These are phyloP conservation scores for Sisymbrium irio DNA, from an alignment of 345 rosid species.

Conservation along the genomic window DNA sequence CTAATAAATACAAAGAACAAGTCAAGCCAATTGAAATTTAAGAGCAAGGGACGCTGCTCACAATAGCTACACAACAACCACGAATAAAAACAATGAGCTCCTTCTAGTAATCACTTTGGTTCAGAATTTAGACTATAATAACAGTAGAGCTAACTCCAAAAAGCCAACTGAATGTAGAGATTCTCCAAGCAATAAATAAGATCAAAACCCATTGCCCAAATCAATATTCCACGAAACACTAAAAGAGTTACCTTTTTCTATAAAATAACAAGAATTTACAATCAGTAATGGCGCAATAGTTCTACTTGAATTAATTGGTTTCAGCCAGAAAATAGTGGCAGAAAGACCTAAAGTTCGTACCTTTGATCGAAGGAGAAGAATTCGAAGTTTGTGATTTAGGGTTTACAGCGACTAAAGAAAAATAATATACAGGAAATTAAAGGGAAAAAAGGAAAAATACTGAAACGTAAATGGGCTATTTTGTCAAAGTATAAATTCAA, in stretches of 20 bases:
- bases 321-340: background rate
- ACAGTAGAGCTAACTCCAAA: background rate
- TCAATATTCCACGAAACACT: background rate
- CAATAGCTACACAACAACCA: background rate
- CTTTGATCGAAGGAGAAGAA: slow-evolving; percentile 22
- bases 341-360: background rate
- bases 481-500: background rate
- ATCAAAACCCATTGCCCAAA: background rate
- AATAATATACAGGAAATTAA: background rate
- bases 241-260: background rate
- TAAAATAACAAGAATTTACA: background rate
- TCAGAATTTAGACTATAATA: background rate
- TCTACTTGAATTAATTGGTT: background rate
- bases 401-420: background rate
- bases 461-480: background rate
- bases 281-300: background rate
- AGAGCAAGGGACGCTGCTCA: background rate
- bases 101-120: background rate
- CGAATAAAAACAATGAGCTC: background rate
- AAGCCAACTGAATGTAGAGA: background rate
- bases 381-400: slow-evolving; percentile 24
- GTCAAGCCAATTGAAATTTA: background rate
- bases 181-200: background rate
- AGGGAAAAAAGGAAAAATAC: no score
- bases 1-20: background rate